Conservation (phyloP, 495 filamentous ascomycete genomes). For the Ascobolus immersus region DNA sequence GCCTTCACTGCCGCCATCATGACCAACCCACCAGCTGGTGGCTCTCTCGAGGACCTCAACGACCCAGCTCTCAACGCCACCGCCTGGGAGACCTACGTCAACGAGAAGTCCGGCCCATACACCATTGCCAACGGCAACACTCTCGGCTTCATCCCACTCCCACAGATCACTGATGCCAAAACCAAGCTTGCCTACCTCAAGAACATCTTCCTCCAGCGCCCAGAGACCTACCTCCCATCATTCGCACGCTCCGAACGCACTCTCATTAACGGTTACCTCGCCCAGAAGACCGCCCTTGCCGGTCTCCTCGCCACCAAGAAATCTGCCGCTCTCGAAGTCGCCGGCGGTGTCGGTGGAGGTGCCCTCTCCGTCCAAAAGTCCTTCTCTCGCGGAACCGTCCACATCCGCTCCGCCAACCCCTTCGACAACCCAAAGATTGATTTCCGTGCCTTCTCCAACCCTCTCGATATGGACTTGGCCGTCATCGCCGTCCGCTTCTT, state of each 20-base stretch:
- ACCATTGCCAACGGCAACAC: neutral
- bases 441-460: conserved; percentile 19
- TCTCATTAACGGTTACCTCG: conserved; percentile 18
- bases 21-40: too few relatives aligned
- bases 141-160: neutral
- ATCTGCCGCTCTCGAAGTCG: conserved; percentile 10
- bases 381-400: conserved; percentile 20
- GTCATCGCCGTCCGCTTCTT: conserved; percentile 18
- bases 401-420: conserved; percentile 19
- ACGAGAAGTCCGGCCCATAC: neutral
- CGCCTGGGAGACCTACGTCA: neutral
- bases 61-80: too few relatives aligned
- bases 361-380: conserved; percentile 14
- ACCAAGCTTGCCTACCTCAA: conserved; percentile 1
- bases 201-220: conserved; percentile 16
- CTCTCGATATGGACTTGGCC: conserved; percentile 21
- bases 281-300: conserved; percentile 8
- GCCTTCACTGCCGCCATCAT: neutral
- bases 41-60: too few relatives aligned
- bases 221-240: too few relatives aligned
- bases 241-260: too few relatives aligned
- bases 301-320: conserved; percentile 4
- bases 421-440: conserved; percentile 15
- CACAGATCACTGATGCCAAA: too few relatives aligned
- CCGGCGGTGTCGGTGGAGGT: conserved; percentile 6